Evolutionary conservation across 208 protist species (phyloP), one percentile per base, ranked within the genome.

Genomic region (Crithidia expoeki): DNA sequence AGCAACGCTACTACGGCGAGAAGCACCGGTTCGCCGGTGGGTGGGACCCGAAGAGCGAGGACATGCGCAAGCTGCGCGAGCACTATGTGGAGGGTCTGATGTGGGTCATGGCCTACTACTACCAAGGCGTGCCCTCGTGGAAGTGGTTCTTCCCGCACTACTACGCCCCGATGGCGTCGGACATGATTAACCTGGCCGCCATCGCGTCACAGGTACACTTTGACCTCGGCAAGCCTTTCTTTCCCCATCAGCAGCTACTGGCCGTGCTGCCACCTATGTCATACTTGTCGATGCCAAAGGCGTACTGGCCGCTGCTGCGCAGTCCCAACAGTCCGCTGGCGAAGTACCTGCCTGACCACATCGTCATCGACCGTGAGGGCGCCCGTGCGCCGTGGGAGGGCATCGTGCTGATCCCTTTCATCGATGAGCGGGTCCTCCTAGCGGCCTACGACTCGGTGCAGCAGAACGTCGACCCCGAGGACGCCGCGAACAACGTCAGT

Each of bases 191-290:
- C 72, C 76, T 96, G 30, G 65, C 82, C 19, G 83, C 77, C 47
- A 72, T 95, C 34, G 91, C 81, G 7, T 46, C 63, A 6, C 56
- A 67, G 16, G 79, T 93, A 0, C 57, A 79, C 16, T 96, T 97
- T 71, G 79, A 89, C 17, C 56, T 76, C 1, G 91, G 90, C 59
- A 74, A 85, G 81, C 92, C 92, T 25, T 96, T 97, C 76, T 69
- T 93, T 9, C 94, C 92, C 0, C 91, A 96, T 68, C 89, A 97
- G 79, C 99, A 99, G 92, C 90, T 99, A 40, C 92, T 99, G 58
- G 91, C 95, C 34, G 98, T 99, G 49, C 77, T 99, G n/a, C 98
- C 98, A 36, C 88, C 95, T 16, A 90, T 94, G 86, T 96, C 91
- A 30, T 96, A 96, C 81, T 80, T 89, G 60, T 94, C 79, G 47